These are phyloP conservation scores for Schizosaccharomyces octosporus DNA, from an alignment of 805 yeast species.

Conservation along the genomic window DNA sequence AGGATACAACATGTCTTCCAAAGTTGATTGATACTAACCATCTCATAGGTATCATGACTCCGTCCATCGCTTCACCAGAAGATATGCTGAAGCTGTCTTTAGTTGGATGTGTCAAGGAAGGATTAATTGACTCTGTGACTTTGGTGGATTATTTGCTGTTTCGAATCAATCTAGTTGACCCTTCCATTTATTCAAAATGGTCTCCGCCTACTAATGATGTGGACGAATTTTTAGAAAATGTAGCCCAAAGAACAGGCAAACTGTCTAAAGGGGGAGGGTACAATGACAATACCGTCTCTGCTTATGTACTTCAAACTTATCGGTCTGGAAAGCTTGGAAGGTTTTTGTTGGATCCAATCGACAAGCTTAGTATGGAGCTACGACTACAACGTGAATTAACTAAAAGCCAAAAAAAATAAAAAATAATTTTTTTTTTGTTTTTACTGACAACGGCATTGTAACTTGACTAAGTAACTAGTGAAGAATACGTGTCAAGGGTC, in stretches of 20 bases:
- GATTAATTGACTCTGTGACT: conserved; percentile 55
- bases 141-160: conserved; percentile 69
- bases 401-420: background rate
- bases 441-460: too few species aligned
- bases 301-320: background rate
- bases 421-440: too few species aligned
- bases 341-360: background rate
- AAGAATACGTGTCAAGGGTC: too few species aligned
- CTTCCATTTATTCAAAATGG: background rate
- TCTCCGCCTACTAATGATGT: conserved; percentile 2
- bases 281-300: background rate
- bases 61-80: conserved; percentile 36
- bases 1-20: background rate
- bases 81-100: conserved; percentile 54
- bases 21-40: background rate
- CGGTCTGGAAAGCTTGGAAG: background rate
- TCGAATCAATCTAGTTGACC: conserved; percentile 26
- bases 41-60: conserved; percentile 31
- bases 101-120: conserved; percentile 48
- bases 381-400: background rate
- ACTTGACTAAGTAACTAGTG: too few species aligned
- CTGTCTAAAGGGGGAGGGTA: background rate
- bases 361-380: background rate
- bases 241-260: background rate
- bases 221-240: background rate